Evolutionary conservation across 768 basidiomycete genomes (phyloP).

Genomic region (Lactarius evosmus): DNA sequence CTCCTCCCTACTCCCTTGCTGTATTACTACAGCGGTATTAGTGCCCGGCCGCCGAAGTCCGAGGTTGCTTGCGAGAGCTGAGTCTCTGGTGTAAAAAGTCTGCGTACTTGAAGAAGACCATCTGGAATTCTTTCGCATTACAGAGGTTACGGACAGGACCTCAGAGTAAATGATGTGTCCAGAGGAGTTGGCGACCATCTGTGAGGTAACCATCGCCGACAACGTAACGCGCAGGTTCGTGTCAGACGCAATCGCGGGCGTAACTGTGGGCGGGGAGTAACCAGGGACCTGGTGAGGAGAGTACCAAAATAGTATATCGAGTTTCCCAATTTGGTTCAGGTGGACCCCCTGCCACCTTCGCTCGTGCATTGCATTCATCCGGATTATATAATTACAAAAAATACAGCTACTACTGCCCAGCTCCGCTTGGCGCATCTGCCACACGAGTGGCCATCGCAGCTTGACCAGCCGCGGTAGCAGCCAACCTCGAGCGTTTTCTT

Average conservation of each 20-base stretch:
- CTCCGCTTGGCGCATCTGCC: conserved; percentile 37
- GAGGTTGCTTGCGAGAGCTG: conserved; percentile 67
- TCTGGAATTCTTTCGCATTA: conserved; percentile 97
- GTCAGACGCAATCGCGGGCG: conserved; percentile 9
- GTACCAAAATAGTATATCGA: conserved; percentile 18
- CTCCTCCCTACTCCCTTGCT: conserved; percentile 62
- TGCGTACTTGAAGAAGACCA: conserved; percentile 82
- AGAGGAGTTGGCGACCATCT: conserved; percentile 36
- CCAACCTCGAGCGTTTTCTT: conserved; percentile 84
- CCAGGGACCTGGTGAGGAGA: neutral
- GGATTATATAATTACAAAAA: conserved; percentile 19
- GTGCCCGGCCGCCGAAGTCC: conserved; percentile 65
- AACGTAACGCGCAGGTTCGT: neutral
- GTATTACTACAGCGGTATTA: conserved; percentile 40
- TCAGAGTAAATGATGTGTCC: conserved; percentile 86
- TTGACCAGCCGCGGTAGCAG: conserved; percentile 88
- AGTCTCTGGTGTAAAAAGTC: conserved; percentile 56
- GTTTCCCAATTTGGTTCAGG: neutral
- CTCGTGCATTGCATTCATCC: neutral
- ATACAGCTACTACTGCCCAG: conserved; percentile 32
- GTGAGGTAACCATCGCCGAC: conserved; percentile 10
- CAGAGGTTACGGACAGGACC: conserved; percentile 85
- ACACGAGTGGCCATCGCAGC: conserved; percentile 78
- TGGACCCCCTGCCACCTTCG: neutral
- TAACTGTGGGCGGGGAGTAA: neutral